These are phyloP conservation scores for Leucocoprinus birnbaumii DNA, from an alignment of 768 basidiomycete genomes.

Conservation along the genomic window DNA sequence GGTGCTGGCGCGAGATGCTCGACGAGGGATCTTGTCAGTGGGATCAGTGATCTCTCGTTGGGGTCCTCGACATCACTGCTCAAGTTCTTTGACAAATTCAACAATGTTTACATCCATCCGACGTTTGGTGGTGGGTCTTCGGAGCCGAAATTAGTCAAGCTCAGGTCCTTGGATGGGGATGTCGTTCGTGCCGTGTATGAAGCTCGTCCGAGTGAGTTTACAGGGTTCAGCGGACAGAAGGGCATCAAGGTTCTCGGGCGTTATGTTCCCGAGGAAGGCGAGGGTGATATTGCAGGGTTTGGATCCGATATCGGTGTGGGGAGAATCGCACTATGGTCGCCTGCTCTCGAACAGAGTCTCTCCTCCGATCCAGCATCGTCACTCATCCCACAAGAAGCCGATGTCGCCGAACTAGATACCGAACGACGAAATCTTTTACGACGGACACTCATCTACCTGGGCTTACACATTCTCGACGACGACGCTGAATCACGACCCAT, in stretches of 20 bases:
- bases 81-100: constrained; percentile 11
- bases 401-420: neutral
- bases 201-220: neutral
- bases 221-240: constrained; percentile 1
- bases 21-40: neutral
- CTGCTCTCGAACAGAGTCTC: constrained; percentile 12
- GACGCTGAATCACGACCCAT: constrained; percentile 25
- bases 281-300: constrained; percentile 1
- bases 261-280: neutral
- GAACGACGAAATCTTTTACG: constrained; percentile 21
- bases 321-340: constrained; percentile 9
- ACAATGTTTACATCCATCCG: constrained; percentile 4
- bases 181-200: constrained; percentile 3
- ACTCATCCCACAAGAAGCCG: neutral
- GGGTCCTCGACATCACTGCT: constrained; percentile 2
- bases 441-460: constrained; percentile 30
- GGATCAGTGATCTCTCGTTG: constrained; percentile 2
- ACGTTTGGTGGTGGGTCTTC: neutral
- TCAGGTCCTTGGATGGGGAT: neutral
- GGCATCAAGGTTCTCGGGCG: neutral
- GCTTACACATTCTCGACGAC: constrained; percentile 31
- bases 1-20: constrained; percentile 11
- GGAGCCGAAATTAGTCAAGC: neutral
- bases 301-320: constrained; percentile 9
- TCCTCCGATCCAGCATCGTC: constrained; percentile 17